phyloP scores from a whole-genome alignment of 179 eudicot genomes.

The Amaranthus tricolor region DNA sequence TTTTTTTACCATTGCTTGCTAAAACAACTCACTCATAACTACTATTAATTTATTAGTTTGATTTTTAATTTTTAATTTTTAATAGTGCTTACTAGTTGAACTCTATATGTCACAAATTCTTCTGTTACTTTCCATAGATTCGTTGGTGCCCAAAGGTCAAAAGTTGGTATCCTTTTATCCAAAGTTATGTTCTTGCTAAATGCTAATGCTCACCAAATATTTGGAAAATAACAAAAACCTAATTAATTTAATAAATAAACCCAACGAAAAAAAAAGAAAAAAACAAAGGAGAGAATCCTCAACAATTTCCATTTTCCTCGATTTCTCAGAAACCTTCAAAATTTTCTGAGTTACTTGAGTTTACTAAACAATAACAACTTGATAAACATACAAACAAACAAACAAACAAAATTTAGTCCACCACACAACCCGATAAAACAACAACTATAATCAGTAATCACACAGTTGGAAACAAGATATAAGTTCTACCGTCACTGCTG shows the following conservation, averaged over 20 bases:
- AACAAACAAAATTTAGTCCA: background rate
- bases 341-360: background rate
- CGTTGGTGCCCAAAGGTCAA: background rate
- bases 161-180: background rate
- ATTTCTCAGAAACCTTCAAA: constrained; percentile 20
- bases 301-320: constrained; percentile 9
- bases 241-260: no score
- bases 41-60: no score
- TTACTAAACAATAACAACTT: background rate
- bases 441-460: background rate
- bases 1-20: no score
- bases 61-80: no score
- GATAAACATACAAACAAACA: background rate
- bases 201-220: background rate
- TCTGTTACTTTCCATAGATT: background rate
- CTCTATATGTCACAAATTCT: background rate
- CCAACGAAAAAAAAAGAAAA: background rate
- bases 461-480: constrained; percentile 4
- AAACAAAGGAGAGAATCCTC: background rate
- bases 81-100: no score
- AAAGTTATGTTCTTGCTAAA: background rate
- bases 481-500: constrained; percentile 5
- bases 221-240: background rate
- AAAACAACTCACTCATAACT: no score
- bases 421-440: background rate